Percentiles rank a stretch among this genome's conserved stretches.
These are phyloP conservation scores for Alternaria sp. DNA, from an alignment of 2,329 filamentous ascomycete genomes.

Conservation along the genomic window DNA sequence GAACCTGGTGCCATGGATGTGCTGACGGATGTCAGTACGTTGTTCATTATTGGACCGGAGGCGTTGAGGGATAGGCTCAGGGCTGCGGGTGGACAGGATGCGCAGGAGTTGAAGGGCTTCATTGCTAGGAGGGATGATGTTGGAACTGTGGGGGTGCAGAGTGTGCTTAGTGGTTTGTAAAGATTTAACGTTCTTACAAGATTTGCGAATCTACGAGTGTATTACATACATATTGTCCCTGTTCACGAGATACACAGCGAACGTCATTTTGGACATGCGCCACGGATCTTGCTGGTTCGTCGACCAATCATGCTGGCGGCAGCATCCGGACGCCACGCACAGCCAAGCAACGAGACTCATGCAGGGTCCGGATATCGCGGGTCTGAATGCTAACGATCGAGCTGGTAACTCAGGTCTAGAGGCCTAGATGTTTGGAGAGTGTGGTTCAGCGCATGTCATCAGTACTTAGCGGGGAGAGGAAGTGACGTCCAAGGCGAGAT, in stretches of 20 bases:
- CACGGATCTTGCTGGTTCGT: accelerated
- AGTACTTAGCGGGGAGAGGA: neutral
- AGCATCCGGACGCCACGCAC: neutral
- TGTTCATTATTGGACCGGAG: slow-evolving; percentile 85
- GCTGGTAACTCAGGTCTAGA: neutral
- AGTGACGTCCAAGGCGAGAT: neutral
- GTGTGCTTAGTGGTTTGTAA: slow-evolving; percentile 67
- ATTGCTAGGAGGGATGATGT: slow-evolving; percentile 86
- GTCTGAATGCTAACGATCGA: neutral
- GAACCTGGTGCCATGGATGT: slow-evolving; percentile 71
- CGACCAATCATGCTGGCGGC: neutral
- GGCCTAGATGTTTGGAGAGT: neutral
- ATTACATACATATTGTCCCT: neutral
- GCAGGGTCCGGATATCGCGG: neutral
- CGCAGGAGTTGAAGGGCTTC: slow-evolving; percentile 75
- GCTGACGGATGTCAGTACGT: slow-evolving; percentile 87
- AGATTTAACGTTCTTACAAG: neutral
- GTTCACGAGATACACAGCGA: neutral
- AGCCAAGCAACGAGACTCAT: neutral
- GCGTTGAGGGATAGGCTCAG: slow-evolving; percentile 59
- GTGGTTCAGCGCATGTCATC: neutral
- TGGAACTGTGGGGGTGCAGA: slow-evolving; percentile 79
- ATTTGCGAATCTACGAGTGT: neutral
- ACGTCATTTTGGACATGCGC: neutral
- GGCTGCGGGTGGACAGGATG: slow-evolving; percentile 53